Conservation (phyloP, 2,329 filamentous ascomycete genomes). For the Colletotrichum orchidophilum region DNA sequence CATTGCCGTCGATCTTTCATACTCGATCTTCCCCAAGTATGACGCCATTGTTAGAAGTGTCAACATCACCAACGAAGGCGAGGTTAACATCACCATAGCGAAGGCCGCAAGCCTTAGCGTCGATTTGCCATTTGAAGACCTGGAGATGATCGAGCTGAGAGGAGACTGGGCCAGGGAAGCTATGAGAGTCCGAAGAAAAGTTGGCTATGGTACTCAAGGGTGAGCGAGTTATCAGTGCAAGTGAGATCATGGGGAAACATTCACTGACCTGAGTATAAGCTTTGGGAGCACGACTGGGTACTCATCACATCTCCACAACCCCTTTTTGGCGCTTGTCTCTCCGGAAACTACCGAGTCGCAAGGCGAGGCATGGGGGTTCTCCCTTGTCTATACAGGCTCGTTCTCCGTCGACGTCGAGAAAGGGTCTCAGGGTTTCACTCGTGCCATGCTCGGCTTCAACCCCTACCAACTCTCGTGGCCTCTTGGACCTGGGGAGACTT, state of each 20-base stretch:
- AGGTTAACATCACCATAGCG: slow-evolving; percentile 61
- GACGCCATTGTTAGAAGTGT: slow-evolving; percentile 71
- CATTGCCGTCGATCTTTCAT: slow-evolving; percentile 66
- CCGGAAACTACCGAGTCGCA: slow-evolving; percentile 67
- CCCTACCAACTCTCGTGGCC: slow-evolving; percentile 68
- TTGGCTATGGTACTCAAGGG: slow-evolving; percentile 66
- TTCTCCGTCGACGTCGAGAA: slow-evolving; percentile 70
- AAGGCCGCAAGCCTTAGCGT: slow-evolving; percentile 69
- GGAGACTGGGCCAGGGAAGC: slow-evolving; percentile 72
- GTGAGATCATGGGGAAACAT: accelerated
- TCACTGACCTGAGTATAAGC: slow-evolving; percentile 42
- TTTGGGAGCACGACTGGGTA: slow-evolving; percentile 71
- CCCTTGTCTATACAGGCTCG: slow-evolving; percentile 71
- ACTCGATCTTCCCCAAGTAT: slow-evolving; percentile 70
- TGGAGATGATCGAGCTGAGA: slow-evolving; percentile 69
- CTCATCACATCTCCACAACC: slow-evolving; percentile 72
- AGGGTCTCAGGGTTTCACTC: slow-evolving; percentile 68
- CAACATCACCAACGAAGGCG: slow-evolving; percentile 67
- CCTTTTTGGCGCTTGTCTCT: slow-evolving; percentile 67
- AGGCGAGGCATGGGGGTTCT: slow-evolving; percentile 72
- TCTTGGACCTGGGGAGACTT: slow-evolving; percentile 62
- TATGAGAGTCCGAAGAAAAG: slow-evolving; percentile 60
- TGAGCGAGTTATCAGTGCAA: slow-evolving; percentile 38
- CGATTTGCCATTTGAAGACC: slow-evolving; percentile 67
- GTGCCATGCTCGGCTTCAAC: slow-evolving; percentile 69